These are phyloP conservation scores for Rostrohypoxylon terebratum DNA, from an alignment of 495 filamentous ascomycete genomes.

Conservation along the genomic window DNA sequence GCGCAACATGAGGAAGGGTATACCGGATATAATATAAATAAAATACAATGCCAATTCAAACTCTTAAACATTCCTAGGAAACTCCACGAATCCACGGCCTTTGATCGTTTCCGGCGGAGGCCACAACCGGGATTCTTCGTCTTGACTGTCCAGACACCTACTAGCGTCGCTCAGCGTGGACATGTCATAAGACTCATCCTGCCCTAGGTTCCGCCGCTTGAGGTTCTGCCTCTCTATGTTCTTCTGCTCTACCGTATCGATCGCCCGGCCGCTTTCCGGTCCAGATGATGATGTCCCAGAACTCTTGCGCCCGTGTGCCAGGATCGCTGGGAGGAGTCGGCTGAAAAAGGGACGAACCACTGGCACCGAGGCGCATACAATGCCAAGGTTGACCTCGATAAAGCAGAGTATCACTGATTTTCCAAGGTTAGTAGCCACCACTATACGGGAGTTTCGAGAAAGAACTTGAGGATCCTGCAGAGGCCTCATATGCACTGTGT, in stretches of 20 bases:
- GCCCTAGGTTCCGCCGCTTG: conserved; percentile 20
- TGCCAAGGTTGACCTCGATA: conserved; percentile 63
- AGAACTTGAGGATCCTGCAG: too few relatives aligned
- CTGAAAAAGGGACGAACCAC: conserved; percentile 59
- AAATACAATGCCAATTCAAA: conserved; percentile 6
- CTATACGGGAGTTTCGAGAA: background rate
- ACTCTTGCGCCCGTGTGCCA: conserved; percentile 38
- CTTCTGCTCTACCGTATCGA: conserved; percentile 22
- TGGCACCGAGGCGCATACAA: conserved; percentile 63
- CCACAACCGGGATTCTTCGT: conserved; percentile 32
- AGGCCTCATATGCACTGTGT: background rate
- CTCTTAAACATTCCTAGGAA: background rate
- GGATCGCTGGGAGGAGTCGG: conserved; percentile 51
- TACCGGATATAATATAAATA: conserved; percentile 13
- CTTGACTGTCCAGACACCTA: conserved; percentile 12
- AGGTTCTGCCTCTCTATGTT: conserved; percentile 26
- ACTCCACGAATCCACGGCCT: background rate
- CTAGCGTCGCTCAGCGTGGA: conserved; percentile 14
- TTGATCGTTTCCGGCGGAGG: conserved; percentile 3
- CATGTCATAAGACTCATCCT: conserved; percentile 27
- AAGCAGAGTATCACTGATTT: conserved; percentile 58
- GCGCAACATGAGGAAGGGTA: background rate
- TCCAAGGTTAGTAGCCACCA: background rate
- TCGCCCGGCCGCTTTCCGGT: conserved; percentile 9
- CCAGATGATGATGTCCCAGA: conserved; percentile 9